Conservation (phyloP, 306 rosid species). For the Vigna radiata region DNA sequence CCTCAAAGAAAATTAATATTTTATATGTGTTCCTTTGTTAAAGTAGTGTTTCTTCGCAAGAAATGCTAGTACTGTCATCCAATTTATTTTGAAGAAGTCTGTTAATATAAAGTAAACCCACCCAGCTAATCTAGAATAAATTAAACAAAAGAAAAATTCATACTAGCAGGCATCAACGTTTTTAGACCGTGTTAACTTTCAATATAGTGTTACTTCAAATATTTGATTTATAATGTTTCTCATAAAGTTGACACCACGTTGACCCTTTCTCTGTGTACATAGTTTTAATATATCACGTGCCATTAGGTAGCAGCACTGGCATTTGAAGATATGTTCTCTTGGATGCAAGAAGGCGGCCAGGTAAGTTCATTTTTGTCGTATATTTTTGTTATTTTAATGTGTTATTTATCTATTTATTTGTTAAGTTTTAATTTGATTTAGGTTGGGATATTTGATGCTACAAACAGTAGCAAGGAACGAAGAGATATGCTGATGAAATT, state of each 20-base stretch:
- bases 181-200: conserved; percentile 14
- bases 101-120: conserved; percentile 29
- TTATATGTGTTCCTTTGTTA: conserved; percentile 5
- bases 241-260: conserved; percentile 67
- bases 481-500: conserved; percentile 98
- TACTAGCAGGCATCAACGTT: not conserved
- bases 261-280: conserved; percentile 73
- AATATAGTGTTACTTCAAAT: conserved; percentile 31
- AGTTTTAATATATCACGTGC: conserved; percentile 96
- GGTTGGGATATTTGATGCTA: conserved; percentile 99
- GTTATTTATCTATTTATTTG: conserved; percentile 25
- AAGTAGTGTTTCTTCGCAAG: not conserved
- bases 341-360: conserved; percentile 99
- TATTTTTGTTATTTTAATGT: conserved; percentile 36
- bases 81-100: conserved; percentile 25
- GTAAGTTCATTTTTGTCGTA: conserved; percentile 57
- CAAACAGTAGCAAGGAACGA: conserved; percentile 81
- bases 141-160: conserved; percentile 14
- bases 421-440: conserved; percentile 48
- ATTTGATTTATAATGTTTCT: conserved; percentile 43
- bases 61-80: conserved; percentile 5
- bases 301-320: conserved; percentile 99
- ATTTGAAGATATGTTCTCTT: conserved; percentile 96
- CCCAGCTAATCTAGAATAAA: conserved; percentile 33
- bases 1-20: not conserved